Base-by-base conservation (phyloP, 1,284 basidiomycete genomes). In the Rhodotorula sp. region DNA sequence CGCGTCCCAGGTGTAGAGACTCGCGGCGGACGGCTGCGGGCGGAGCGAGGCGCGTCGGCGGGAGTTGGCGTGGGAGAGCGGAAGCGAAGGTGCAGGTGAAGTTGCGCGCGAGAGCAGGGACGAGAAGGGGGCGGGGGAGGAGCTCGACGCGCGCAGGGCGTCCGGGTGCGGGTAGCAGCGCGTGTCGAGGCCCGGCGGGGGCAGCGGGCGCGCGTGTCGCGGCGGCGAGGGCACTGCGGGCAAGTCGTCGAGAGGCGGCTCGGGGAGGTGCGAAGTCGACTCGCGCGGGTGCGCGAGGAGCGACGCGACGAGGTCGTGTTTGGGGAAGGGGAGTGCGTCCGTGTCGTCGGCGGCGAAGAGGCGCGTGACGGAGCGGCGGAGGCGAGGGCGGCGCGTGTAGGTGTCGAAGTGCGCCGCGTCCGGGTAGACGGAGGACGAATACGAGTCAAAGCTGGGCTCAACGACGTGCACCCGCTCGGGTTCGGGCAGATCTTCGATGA, bases 1-100 rank as follows among this genome's bases (percentile, higher is more conserved):
- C 21, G 73, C 49, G 52, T 74, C 73, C n/a, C 48, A 70, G 1
- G 68, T 61, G 64, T 58, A 66, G 50, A 74, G 63, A 7, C 66
- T 70, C 7, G 58, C 25, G 7, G 7, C n/a, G 7, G 57, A 62
- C 5, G 52, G 19, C 17, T 62, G 52, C 0, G 59, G 48, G 49
- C 52, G 53, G 50, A 67, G 46, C 5, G 50, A n/a, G 10, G n/a
- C n/a, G n/a, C 7, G 34, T n/a, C 19, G 55, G 56, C 5, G 25
- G 21, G 27, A 3, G 34, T 42, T 25, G 44, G n/a, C 8, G 61
- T 27, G n/a, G 10, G 7, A 17, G 48, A 13, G 34, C 46, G 59
- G 46, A 19, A 14, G n/a, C n/a, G 49, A 55, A 7, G 25, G 14
- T 42, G 21, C 34, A 34, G 34, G 34, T 34, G 46, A 45, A 45